phyloP scores from a whole-genome alignment of 805 yeast genomes.

The Saturnispora serradocipensis region DNA sequence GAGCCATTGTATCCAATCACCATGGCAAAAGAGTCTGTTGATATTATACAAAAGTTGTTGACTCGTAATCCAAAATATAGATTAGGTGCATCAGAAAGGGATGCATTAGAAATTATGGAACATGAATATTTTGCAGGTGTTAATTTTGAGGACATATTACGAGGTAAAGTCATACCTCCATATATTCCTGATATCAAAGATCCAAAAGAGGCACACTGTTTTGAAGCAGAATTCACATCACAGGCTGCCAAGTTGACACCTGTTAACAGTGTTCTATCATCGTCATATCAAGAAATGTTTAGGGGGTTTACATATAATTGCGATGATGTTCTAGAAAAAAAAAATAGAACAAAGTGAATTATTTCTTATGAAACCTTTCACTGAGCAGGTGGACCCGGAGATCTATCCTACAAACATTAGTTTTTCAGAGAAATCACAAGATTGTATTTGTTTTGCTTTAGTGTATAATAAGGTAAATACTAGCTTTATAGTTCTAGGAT shows the following conservation, averaged over 20 bases:
- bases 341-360: background rate
- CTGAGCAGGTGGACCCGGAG: background rate
- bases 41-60: constrained; percentile 80
- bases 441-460: background rate
- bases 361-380: background rate
- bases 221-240: constrained; percentile 89
- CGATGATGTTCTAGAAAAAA: constrained; percentile 32
- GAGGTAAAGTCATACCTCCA: constrained; percentile 73
- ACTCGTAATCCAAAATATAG: constrained; percentile 83
- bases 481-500: background rate
- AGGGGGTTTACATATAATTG: constrained; percentile 90
- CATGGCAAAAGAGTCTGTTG: constrained; percentile 95
- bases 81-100: constrained; percentile 79
- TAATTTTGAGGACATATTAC: constrained; percentile 76
- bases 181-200: constrained; percentile 79
- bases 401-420: background rate
- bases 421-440: background rate
- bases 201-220: constrained; percentile 86
- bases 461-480: background rate
- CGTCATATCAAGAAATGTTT: constrained; percentile 91
- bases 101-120: constrained; percentile 89
- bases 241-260: constrained; percentile 95
- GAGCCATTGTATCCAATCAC: constrained; percentile 95
- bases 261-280: constrained; percentile 75
- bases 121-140: constrained; percentile 91